These are phyloP conservation scores for Penicillium sumatraense DNA, from an alignment of 2,329 filamentous ascomycete species.

Conservation along the genomic window DNA sequence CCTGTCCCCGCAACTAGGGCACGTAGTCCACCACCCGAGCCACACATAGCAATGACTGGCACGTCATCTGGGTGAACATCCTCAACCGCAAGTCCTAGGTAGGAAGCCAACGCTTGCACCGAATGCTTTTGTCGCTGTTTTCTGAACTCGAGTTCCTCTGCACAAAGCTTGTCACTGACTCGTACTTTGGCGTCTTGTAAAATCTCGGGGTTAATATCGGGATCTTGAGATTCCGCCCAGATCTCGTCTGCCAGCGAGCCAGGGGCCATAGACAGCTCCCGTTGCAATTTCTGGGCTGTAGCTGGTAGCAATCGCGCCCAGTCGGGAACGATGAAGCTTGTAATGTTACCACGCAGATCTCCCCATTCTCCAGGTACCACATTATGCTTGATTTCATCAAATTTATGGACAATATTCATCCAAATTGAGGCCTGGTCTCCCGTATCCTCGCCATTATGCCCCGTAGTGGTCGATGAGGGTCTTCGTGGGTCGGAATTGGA, in stretches of 20 bases:
- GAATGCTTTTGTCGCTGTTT: conserved; percentile 70
- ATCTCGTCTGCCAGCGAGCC: conserved; percentile 91
- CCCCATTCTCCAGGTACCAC: conserved; percentile 49
- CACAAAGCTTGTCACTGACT: conserved; percentile 78
- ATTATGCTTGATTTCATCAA: conserved; percentile 45
- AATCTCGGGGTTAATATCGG: conserved; percentile 84
- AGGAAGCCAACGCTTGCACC: conserved; percentile 75
- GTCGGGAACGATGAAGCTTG: conserved; percentile 75
- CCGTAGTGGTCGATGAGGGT: conserved; percentile 8
- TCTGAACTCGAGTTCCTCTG: conserved; percentile 79
- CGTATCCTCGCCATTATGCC: conserved; percentile 9
- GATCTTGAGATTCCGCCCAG: conserved; percentile 88
- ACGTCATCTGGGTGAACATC: conserved; percentile 93
- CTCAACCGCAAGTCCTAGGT: conserved; percentile 75
- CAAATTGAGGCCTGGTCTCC: conserved; percentile 44
- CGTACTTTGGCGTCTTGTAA: conserved; percentile 79
- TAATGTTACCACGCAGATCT: conserved; percentile 59
- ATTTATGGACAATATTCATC: conserved; percentile 56
- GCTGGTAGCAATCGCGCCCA: conserved; percentile 80
- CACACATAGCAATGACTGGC: conserved; percentile 90
- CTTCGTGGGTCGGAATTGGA: conserved; percentile 17
- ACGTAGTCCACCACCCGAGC: conserved; percentile 87
- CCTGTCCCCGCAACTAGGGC: conserved; percentile 90
- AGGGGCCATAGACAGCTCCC: conserved; percentile 82
- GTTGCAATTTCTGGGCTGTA: conserved; percentile 80